phyloP scores from a whole-genome alignment of 345 rosid species.

The Rhodamnia rubescens region DNA sequence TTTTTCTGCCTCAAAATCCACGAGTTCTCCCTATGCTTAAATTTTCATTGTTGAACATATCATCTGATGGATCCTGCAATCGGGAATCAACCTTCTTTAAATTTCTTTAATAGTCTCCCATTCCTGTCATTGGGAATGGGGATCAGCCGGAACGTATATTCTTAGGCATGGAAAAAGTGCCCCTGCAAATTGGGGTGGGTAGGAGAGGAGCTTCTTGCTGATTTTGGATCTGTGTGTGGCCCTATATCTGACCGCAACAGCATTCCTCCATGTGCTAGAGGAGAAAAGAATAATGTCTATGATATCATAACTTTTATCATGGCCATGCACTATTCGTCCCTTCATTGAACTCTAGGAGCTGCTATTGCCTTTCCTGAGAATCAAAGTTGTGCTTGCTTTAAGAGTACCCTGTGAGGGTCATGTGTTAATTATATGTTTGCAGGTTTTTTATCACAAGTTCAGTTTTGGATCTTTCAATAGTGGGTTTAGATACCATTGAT shows the following conservation, averaged over 20 bases:
- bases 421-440: slow-evolving; percentile 10
- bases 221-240: neutral
- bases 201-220: neutral
- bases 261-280: neutral
- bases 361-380: neutral
- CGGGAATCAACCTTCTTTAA: neutral
- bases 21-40: neutral
- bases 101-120: neutral
- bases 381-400: neutral
- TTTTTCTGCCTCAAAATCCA: neutral
- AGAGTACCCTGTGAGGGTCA: neutral
- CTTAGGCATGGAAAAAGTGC: neutral
- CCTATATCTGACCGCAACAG: neutral
- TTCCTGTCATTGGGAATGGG: neutral
- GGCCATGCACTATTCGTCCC: neutral
- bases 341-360: neutral
- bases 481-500: slow-evolving; percentile 61
- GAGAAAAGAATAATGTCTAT: neutral
- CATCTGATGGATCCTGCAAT: neutral
- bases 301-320: neutral
- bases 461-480: slow-evolving; percentile 82
- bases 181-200: neutral
- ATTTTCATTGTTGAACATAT: neutral
- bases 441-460: slow-evolving; percentile 95
- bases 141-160: neutral